phyloP scores from a whole-genome alignment of 441 rosid species.

The Kokia cookei region DNA sequence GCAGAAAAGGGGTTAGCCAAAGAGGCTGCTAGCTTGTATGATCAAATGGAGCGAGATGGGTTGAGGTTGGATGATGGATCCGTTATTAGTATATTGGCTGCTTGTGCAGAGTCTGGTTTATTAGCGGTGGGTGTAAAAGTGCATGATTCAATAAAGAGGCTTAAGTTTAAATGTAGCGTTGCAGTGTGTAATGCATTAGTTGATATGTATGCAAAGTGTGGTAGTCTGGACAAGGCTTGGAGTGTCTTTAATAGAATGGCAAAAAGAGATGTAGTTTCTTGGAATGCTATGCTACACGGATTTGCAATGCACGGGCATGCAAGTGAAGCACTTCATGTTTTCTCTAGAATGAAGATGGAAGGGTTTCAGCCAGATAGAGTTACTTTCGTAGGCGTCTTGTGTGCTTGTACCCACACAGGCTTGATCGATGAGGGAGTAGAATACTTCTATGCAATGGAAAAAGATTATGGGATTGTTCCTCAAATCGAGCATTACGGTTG shows the following conservation, averaged over 20 bases:
- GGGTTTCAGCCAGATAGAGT: conserved; percentile 59
- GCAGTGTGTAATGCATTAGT: conserved; percentile 62
- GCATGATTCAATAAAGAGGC: conserved; percentile 40
- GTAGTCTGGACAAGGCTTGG: conserved; percentile 50
- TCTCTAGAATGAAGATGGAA: conserved; percentile 56
- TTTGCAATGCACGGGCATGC: conserved; percentile 77
- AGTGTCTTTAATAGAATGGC: conserved; percentile 48
- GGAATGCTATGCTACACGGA: conserved; percentile 84
- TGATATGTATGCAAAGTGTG: conserved; percentile 87
- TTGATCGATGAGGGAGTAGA: conserved; percentile 58
- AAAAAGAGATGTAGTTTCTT: conserved; percentile 63
- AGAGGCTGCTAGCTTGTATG: conserved; percentile 50
- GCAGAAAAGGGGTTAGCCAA: conserved; percentile 60
- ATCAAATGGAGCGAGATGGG: conserved; percentile 51
- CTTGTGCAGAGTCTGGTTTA: conserved; percentile 79
- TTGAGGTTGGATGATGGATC: conserved; percentile 53
- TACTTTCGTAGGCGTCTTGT: conserved; percentile 58
- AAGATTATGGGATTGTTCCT: conserved; percentile 50
- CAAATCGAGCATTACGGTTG: conserved; percentile 80
- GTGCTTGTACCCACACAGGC: conserved; percentile 82
- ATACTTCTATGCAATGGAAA: conserved; percentile 58
- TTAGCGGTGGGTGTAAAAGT: conserved; percentile 60
- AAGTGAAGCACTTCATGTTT: conserved; percentile 52
- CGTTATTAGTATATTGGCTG: conserved; percentile 63
- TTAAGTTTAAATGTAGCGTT: conserved; percentile 28